These are phyloP conservation scores for Cryoendolithus antarcticus DNA, from an alignment of 2,329 filamentous ascomycete species.

Conservation along the genomic window DNA sequence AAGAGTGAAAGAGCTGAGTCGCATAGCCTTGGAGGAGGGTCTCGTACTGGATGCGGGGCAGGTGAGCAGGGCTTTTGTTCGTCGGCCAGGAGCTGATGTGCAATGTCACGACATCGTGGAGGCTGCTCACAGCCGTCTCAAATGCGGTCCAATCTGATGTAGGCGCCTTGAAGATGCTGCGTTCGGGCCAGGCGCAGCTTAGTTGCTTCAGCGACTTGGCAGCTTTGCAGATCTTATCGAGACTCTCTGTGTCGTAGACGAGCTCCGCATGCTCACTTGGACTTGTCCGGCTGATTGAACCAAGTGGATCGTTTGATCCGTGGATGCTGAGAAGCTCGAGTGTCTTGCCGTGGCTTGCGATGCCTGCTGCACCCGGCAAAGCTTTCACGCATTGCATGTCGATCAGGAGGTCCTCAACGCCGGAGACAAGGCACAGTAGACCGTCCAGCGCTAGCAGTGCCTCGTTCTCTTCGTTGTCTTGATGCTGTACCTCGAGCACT, in stretches of 20 bases:
- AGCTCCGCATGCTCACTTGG: slow-evolving; percentile 25
- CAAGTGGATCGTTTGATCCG: slow-evolving; percentile 14
- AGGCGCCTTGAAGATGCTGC: slow-evolving; percentile 30
- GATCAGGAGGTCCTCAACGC: slow-evolving; percentile 31
- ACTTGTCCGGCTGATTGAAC: slow-evolving; percentile 3
- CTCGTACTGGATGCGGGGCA: slow-evolving; percentile 34
- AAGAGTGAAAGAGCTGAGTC: slow-evolving; percentile 15
- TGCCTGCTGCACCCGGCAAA: slow-evolving; percentile 31
- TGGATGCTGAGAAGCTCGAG: slow-evolving; percentile 34
- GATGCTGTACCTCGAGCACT: slow-evolving; percentile 34
- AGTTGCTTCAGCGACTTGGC: slow-evolving; percentile 33
- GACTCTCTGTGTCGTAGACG: slow-evolving; percentile 31
- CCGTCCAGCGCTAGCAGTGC: slow-evolving; percentile 34
- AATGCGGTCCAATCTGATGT: slow-evolving; percentile 32
- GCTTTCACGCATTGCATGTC: slow-evolving; percentile 31
- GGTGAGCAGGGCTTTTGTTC: slow-evolving; percentile 26
- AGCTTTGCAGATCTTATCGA: slow-evolving; percentile 34
- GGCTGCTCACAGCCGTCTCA: slow-evolving; percentile 19
- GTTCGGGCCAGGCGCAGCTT: slow-evolving; percentile 34
- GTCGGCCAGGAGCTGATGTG: slow-evolving; percentile 39
- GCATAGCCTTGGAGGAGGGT: slow-evolving; percentile 26
- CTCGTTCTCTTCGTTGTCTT: slow-evolving; percentile 36
- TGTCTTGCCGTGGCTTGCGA: slow-evolving; percentile 34
- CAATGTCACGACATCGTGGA: slow-evolving; percentile 31
- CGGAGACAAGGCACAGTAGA: slow-evolving; percentile 34